phyloP scores from a whole-genome alignment of 257 asterid genomes.

The Petrea volubilis region DNA sequence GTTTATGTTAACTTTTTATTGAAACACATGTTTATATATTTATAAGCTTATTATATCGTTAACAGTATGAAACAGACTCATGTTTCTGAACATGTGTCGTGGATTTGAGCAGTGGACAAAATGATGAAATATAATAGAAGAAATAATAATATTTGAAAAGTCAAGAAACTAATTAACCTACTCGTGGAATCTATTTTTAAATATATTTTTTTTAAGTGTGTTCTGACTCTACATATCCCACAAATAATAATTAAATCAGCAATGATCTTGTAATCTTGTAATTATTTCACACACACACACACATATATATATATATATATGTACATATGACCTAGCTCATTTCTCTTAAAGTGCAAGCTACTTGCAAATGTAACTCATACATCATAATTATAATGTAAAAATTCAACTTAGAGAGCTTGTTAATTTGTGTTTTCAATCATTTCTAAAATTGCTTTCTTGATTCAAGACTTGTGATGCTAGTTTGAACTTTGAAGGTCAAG shows the following conservation, averaged over 20 bases:
- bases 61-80: no score
- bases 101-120: no score
- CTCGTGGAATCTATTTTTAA: no score
- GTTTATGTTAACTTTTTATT: no score
- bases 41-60: no score
- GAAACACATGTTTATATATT: no score
- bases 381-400: background rate
- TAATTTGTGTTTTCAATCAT: background rate
- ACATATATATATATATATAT: background rate
- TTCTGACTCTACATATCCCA: background rate
- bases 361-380: background rate
- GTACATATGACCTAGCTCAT: no score
- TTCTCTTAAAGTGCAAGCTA: no score
- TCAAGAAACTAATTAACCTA: no score
- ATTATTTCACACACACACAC: background rate
- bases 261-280: background rate
- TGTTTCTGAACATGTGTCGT: no score
- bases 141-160: no score
- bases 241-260: background rate
- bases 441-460: background rate
- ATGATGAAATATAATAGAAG: no score
- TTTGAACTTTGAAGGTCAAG: constrained; percentile 32
- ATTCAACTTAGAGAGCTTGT: background rate
- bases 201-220: background rate
- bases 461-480: background rate